Evolutionary conservation across 192 early-diverging fungal species (phyloP), one percentile per base, ranked within the genome.

Genomic region (Jimgerdemannia lactiflua): DNA sequence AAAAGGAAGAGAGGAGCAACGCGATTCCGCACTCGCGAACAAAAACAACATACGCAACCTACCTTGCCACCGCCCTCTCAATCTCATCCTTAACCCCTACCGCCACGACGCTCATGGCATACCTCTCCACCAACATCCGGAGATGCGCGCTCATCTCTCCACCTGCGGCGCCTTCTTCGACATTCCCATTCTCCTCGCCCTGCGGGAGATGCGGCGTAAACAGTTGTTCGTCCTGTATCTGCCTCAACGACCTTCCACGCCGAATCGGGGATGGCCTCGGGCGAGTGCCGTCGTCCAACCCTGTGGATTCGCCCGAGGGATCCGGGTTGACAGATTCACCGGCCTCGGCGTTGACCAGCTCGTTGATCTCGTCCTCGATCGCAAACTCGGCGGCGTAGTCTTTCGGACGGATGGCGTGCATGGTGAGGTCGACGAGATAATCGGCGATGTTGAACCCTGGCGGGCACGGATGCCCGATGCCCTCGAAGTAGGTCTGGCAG

Each of bases 361-460:
- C 67, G 67, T 68, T 59, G 49, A 0, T 2, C 14, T 59, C 49
- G 49, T 59, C 49, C 14, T 59, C 49, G 8, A 10, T 14, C 49
- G 6, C 49, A 59, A 59, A 59, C 49, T 59, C 49, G 49, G 49
- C 49, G 49, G 49, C 49, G 29, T 63, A 8, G 39, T 70, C 67
- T 70, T 20, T 65, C 0, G 54, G 79, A 65, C 68, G 43, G 4
- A 77, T 67, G 19, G 85, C 84, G 54, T 88, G 86, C 91, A 92
- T 91, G 7, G 91, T 91, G 70, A 92, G 70, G 73, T 91, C 89
- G 42, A 93, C 83, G 67, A 95, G 80, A 71, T 91, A 96, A 75
- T 98, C 97, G 11, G 97, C 97, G 65, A 96, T 91, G 75, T 98
- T 98, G 78, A 93, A 96, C 14, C 94, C 93, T 42, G 90, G 78